Base-by-base conservation (phyloP, 2,329 filamentous ascomycete species). In the Periconia sp. region DNA sequence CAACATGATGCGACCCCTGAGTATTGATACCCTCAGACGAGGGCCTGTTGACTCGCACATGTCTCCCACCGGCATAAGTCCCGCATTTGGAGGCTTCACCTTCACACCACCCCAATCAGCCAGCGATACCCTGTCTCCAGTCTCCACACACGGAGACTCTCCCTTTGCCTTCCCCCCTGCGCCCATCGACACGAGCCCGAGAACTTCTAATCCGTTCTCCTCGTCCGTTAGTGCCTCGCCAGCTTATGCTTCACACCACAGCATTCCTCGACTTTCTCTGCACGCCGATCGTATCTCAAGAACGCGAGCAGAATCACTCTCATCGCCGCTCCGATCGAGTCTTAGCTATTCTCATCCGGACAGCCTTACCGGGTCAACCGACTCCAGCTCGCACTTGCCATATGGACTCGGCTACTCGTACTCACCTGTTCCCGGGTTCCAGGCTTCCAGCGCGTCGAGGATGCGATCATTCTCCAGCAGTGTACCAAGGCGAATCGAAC, bases 21-120 rank as follows among this genome's bases (percentile, higher is more conserved):
- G 89, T 74, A 80, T 90, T 20, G 88, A 91, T 62, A 82, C 82
- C 0, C 81, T 89, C 57, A 80, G 87, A 55, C 82, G 87, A 60
- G 75, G 80, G 27, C 83, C 87, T 8, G 80, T 82, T 11, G 84
- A 85, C n/a, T 83, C 86, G 19, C 85, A 88, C 63, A 78, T 87
- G 61, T 89, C 88, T 11, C 82, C 87, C 1, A 84, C 85, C 0
- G 85, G 84, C 11, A 79, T 91, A 23, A 89, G 83, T 57, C 85
- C 87, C 23, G 84, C 83, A 0, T 88, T 90, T 71, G 84, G 85
- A 10, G 80, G 80, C 58, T 85, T 90, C 60, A 83, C 83, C 2
- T 90, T 90, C 66, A 82, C 82, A 49, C 80, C 83, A 44, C 77
- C 78, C 8, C 78, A 79, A 41, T 79, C 78, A 27, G 76, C 76